A percentile compares a stretch with the other conserved stretches of the same genome.
These are phyloP conservation scores for Teunomyces aglyptinius DNA, from an alignment of 805 yeast genomes.

Conservation along the genomic window DNA sequence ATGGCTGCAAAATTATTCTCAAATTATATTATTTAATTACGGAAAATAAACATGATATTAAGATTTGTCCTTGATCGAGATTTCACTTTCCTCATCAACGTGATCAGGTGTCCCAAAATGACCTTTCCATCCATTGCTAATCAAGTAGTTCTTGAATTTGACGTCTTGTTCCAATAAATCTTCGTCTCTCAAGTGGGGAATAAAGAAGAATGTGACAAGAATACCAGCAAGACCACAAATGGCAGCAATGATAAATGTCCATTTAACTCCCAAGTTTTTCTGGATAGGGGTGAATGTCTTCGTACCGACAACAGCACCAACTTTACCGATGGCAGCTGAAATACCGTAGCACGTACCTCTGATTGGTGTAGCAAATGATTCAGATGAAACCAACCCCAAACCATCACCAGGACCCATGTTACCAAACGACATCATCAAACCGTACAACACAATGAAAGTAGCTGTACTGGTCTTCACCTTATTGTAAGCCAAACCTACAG, in stretches of 20 bases:
- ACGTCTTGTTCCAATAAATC: constrained; percentile 66
- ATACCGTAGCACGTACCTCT: constrained; percentile 75
- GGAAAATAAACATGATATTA: background rate
- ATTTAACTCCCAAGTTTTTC: constrained; percentile 57
- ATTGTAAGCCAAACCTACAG: constrained; percentile 63
- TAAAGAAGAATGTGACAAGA: constrained; percentile 52
- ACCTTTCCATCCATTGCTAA: constrained; percentile 59
- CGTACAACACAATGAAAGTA: constrained; percentile 69
- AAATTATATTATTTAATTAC: background rate
- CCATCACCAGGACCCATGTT: constrained; percentile 79
- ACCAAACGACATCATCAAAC: constrained; percentile 66
- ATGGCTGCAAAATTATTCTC: background rate
- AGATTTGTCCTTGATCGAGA: background rate
- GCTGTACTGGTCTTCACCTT: constrained; percentile 56
- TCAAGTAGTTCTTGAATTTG: constrained; percentile 57
- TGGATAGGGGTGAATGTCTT: constrained; percentile 69
- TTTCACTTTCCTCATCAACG: constrained; percentile 5
- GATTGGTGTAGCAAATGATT: constrained; percentile 71
- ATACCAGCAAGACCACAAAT: constrained; percentile 67
- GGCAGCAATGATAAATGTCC: constrained; percentile 83
- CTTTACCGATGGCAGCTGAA: constrained; percentile 78
- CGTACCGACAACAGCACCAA: constrained; percentile 84
- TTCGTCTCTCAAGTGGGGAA: constrained; percentile 70
- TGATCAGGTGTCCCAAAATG: constrained; percentile 35
- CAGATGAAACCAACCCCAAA: constrained; percentile 68